phyloP scores from a whole-genome alignment of 768 basidiomycete genomes.

The Porpolomopsis calyptriformis region DNA sequence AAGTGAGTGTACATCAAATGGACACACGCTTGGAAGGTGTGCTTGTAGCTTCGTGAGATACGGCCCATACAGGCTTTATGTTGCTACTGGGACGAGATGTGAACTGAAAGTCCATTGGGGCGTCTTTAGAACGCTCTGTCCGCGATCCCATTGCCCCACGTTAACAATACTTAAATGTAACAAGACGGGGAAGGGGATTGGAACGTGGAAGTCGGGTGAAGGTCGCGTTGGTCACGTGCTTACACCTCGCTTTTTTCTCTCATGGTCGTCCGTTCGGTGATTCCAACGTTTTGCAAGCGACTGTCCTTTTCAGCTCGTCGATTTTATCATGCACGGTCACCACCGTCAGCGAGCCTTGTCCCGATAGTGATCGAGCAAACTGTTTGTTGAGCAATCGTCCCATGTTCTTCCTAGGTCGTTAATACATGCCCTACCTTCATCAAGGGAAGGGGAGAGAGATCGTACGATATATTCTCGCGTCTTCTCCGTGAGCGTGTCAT shows the following conservation, averaged over 20 bases:
- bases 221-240: constrained; percentile 8
- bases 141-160: constrained; percentile 5
- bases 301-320: constrained; percentile 23
- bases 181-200: background rate
- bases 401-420: background rate
- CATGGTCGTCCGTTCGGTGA: constrained; percentile 16
- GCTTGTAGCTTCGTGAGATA: constrained; percentile 31
- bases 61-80: constrained; percentile 51
- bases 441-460: constrained; percentile 76
- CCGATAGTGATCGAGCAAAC: constrained; percentile 94
- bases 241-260: background rate
- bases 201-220: background rate
- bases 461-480: constrained; percentile 94
- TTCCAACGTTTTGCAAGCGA: constrained; percentile 14
- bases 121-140: constrained; percentile 54
- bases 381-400: constrained; percentile 26
- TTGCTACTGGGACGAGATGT: constrained; percentile 50
- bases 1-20: constrained; percentile 6
- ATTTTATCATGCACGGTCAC: constrained; percentile 39
- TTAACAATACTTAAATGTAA: background rate
- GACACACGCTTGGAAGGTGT: constrained; percentile 61
- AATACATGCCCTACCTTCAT: background rate
- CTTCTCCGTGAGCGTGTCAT: constrained; percentile 88
- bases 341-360: constrained; percentile 56
- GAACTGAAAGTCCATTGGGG: constrained; percentile 86